These are phyloP conservation scores for Acer campestre DNA, from an alignment of 345 rosid species.

Conservation along the genomic window DNA sequence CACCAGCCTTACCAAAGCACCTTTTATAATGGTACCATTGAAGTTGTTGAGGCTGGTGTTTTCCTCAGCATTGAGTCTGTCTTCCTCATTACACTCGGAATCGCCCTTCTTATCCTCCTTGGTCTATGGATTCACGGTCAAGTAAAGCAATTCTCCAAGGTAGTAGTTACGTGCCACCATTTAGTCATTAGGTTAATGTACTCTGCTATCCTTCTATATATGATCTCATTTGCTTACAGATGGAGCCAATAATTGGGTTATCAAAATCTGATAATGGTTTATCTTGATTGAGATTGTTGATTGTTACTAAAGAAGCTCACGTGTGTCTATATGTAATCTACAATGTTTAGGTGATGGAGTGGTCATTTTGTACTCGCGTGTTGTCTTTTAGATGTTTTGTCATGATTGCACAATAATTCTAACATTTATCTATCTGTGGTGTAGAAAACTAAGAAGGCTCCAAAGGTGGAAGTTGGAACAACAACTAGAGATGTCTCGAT, in stretches of 20 bases:
- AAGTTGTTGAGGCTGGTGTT: slow-evolving; percentile 82
- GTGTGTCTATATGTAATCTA: no score
- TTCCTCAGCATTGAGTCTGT: slow-evolving; percentile 84
- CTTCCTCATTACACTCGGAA: slow-evolving; percentile 75
- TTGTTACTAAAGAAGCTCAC: no score
- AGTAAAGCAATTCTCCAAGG: slow-evolving; percentile 75
- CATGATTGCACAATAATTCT: background rate
- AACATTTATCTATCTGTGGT: slow-evolving; percentile 16
- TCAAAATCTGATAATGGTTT: background rate
- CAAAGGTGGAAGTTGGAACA: slow-evolving; percentile 92
- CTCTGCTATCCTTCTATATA: no score
- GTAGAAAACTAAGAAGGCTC: slow-evolving; percentile 78
- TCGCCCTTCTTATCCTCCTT: slow-evolving; percentile 59
- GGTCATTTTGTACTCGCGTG: background rate
- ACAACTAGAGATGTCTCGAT: slow-evolving; percentile 60
- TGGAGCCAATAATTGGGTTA: background rate
- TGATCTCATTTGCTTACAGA: no score
- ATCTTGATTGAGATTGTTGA: background rate
- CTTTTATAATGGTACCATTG: slow-evolving; percentile 88
- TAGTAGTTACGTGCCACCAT: slow-evolving; percentile 28
- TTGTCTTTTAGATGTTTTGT: background rate
- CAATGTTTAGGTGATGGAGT: background rate
- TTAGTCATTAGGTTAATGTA: background rate
- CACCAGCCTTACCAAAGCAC: slow-evolving; percentile 72
- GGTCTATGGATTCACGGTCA: slow-evolving; percentile 74